A percentile compares a stretch with the other conserved stretches of the same genome.
phyloP scores from a whole-genome alignment of 2,329 filamentous ascomycete genomes.

The Talaromyces sp. region DNA sequence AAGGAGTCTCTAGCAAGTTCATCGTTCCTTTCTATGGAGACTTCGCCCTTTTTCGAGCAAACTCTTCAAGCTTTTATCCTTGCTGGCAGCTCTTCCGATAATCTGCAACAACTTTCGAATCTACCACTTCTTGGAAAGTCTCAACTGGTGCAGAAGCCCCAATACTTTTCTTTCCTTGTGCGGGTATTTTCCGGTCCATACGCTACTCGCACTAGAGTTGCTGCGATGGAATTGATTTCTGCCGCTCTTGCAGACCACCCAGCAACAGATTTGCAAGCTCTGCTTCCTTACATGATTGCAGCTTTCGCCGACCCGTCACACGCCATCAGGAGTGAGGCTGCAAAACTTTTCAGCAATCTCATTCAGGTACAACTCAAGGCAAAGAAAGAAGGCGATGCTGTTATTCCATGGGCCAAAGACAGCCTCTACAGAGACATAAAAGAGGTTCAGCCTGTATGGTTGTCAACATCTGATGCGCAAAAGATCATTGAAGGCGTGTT shows the following conservation, averaged over 20 bases:
- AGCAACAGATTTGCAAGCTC: constrained; percentile 64
- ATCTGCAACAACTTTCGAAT: constrained; percentile 30
- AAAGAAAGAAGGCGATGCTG: constrained; percentile 38
- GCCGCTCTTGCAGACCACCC: constrained; percentile 51
- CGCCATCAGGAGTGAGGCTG: constrained; percentile 69
- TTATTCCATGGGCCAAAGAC: constrained; percentile 55
- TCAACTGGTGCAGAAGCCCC: constrained; percentile 53
- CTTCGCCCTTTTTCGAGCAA: constrained; percentile 33
- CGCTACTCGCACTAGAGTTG: constrained; percentile 62
- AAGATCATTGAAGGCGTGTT: constrained; percentile 63
- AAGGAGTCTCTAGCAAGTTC: constrained; percentile 25
- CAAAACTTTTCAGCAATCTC: constrained; percentile 59
- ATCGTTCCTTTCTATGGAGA: constrained; percentile 35
- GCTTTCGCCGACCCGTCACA: constrained; percentile 71
- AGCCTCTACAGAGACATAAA: constrained; percentile 59
- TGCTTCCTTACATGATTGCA: constrained; percentile 75
- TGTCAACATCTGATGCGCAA: constrained; percentile 54
- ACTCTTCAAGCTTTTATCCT: constrained; percentile 35
- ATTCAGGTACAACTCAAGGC: constrained; percentile 46
- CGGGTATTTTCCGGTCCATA: constrained; percentile 68
- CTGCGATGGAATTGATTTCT: constrained; percentile 63
- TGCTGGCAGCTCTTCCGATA: constrained; percentile 28
- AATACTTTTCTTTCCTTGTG: constrained; percentile 71
- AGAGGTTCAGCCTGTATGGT: constrained; percentile 42
- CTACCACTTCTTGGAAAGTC: constrained; percentile 34